A percentile compares a stretch with the other conserved stretches of the same genome.
Conservation (phyloP, 257 asterid species). For the Solanum clarkiae region DNA sequence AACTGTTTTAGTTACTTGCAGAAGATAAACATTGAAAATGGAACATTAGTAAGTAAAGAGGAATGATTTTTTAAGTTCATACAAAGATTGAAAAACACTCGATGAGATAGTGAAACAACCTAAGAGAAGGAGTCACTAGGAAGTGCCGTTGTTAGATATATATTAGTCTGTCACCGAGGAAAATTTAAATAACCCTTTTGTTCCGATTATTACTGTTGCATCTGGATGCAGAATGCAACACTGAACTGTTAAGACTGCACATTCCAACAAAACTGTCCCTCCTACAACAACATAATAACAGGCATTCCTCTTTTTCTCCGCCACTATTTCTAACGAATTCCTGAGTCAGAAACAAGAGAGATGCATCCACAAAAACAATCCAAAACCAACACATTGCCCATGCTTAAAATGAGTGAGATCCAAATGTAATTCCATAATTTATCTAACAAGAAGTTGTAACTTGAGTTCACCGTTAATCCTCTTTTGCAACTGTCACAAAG, state of each 20-base stretch:
- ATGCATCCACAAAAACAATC: background rate
- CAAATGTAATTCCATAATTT: background rate
- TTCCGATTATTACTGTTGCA: background rate
- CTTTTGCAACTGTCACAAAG: background rate
- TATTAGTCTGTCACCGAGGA: background rate
- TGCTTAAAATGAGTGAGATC: background rate
- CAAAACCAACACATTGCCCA: background rate
- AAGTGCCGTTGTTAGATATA: background rate
- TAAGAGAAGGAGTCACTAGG: background rate
- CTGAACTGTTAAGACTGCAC: background rate
- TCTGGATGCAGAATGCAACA: background rate
- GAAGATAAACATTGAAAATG: background rate
- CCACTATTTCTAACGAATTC: background rate
- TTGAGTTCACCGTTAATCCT: background rate
- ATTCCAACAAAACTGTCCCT: background rate
- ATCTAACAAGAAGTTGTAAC: background rate
- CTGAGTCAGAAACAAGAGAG: background rate
- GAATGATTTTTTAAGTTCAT: background rate
- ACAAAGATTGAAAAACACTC: background rate
- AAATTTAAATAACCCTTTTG: background rate
- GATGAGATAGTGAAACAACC: background rate
- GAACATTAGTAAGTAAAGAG: background rate
- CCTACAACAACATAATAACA: background rate
- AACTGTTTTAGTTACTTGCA: constrained; percentile 26
- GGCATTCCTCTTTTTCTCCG: background rate